Percentiles rank a stretch among this genome's conserved stretches.
Conservation (phyloP, 2,329 filamentous ascomycete genomes). For the Colletotrichum cordylinicola region DNA sequence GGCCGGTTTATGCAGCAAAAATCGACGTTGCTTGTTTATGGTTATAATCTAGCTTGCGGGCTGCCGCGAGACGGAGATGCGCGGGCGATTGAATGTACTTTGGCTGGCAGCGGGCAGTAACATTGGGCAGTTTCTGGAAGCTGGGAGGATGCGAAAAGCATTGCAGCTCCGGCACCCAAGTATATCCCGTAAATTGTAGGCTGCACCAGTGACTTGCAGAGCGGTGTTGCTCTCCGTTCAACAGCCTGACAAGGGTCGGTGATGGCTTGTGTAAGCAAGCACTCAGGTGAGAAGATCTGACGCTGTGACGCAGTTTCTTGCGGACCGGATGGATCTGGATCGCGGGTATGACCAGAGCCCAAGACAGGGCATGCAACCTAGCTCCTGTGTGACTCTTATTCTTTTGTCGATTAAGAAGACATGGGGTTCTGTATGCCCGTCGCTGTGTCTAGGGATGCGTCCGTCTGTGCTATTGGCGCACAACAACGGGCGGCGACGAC, state of each 20-base stretch:
- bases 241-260: neutral
- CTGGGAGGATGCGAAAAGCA: neutral
- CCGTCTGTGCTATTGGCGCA: slow-evolving; percentile 15
- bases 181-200: neutral
- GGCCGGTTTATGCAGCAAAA: neutral
- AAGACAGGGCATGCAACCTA: neutral
- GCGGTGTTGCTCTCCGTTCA: neutral
- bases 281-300: neutral
- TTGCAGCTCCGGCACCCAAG: neutral
- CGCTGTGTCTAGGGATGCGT: neutral
- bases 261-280: neutral
- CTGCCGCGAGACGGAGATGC: neutral
- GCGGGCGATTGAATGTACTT: neutral
- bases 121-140: neutral
- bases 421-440: neutral
- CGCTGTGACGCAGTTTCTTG: slow-evolving; percentile 1
- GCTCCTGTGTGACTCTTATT: slow-evolving; percentile 15
- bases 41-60: neutral
- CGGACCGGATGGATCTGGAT: slow-evolving; percentile 11
- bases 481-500: slow-evolving; percentile 11
- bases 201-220: neutral
- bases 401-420: neutral
- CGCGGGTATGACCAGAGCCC: slow-evolving; percentile 14
- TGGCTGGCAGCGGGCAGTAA: neutral
- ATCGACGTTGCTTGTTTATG: neutral